Evolutionary conservation across 23 red algal genomes (phyloP).

Genomic region (Pyropia yezoensis): DNA sequence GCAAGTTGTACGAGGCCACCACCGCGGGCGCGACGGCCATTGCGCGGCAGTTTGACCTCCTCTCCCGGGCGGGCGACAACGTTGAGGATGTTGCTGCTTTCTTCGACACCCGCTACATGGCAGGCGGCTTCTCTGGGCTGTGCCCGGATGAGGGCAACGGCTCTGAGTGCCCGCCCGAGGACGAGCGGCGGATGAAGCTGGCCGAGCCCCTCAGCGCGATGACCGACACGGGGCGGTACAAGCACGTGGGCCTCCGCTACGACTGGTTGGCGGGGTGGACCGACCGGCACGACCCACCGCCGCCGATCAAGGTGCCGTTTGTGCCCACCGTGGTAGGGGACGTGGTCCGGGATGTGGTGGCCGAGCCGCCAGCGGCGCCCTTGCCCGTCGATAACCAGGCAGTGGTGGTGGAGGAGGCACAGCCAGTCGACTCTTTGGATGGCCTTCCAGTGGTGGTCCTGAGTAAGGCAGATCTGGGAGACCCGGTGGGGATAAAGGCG

Average conservation of each 20-base stretch:
- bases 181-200: conserved; percentile 34
- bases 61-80: conserved; percentile 31
- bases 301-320: background rate
- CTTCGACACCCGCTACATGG: conserved; percentile 48
- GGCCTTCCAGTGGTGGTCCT: too few species aligned
- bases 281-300: conserved; percentile 23
- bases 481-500: too few species aligned
- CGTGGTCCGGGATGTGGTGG: too few species aligned
- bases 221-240: conserved; percentile 24
- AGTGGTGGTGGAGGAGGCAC: too few species aligned
- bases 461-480: too few species aligned
- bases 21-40: conserved; percentile 50
- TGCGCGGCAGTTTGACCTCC: conserved; percentile 75
- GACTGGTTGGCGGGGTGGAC: conserved; percentile 53
- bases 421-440: too few species aligned
- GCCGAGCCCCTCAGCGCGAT: conserved; percentile 22
- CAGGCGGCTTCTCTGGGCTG: conserved; percentile 22
- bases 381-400: too few species aligned
- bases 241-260: conserved; percentile 43
- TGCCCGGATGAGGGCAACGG: conserved; percentile 20
- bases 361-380: too few species aligned
- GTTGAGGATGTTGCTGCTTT: conserved; percentile 59
- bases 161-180: conserved; percentile 25
- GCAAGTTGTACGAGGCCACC: conserved; percentile 63
- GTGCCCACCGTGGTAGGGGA: too few species aligned